Evolutionary conservation across 225 moss, liverwort and hornwort genomes (phyloP).

Genomic region (Neckera pumila): DNA sequence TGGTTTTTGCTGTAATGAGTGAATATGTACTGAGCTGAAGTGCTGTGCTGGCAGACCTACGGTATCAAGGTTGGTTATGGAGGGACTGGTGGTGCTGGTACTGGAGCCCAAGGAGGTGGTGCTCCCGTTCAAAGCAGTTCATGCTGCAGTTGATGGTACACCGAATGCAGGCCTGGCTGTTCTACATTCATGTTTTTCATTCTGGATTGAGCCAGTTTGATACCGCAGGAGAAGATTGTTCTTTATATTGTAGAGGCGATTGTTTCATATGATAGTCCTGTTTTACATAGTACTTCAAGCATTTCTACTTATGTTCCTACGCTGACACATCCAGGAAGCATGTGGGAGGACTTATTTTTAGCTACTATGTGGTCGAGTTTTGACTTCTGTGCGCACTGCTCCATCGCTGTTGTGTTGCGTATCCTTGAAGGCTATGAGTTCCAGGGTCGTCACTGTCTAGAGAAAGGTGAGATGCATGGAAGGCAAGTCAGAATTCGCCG

Average conservation of each 20-base stretch:
- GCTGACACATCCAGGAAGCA: not conserved
- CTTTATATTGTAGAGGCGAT: not conserved
- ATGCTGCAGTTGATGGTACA: not conserved
- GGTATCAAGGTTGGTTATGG: not conserved
- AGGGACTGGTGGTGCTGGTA: not conserved
- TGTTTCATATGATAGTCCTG: not conserved
- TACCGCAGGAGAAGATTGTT: not conserved
- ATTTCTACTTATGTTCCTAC: not conserved
- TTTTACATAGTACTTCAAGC: not conserved
- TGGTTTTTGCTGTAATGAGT: too few species aligned
- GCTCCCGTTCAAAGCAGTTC: not conserved
- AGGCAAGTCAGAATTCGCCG: too few species aligned
- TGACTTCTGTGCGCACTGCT: not conserved
- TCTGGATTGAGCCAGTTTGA: not conserved
- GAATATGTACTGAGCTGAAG: not conserved
- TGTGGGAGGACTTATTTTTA: not conserved
- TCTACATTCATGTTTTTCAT: not conserved
- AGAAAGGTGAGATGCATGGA: too few species aligned
- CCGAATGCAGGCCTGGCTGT: not conserved
- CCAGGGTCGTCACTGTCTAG: too few species aligned
- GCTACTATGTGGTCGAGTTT: not conserved
- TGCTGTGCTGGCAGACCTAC: not conserved
- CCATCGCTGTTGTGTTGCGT: not conserved
- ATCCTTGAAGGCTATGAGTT: not conserved
- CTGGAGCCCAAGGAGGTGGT: not conserved